Evolutionary conservation across 768 basidiomycete genomes (phyloP).

Genomic region (Phylloporus scabripes): DNA sequence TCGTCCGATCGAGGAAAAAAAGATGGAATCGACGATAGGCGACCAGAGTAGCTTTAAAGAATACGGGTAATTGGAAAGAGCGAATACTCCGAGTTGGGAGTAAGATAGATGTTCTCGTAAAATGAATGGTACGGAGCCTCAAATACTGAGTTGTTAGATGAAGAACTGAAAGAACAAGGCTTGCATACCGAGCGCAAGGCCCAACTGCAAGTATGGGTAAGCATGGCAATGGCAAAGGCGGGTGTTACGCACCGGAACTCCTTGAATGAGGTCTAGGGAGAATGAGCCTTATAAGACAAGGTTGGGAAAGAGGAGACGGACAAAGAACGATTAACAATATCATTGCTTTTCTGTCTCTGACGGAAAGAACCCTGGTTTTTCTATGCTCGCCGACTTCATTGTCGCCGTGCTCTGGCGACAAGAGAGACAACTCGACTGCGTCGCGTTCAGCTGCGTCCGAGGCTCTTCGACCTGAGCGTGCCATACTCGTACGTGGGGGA

Average conservation of each 20-base stretch:
- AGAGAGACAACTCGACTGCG: conserved; percentile 56
- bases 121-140: conserved; percentile 95
- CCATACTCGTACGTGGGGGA: conserved; percentile 45
- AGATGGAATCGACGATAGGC: conserved; percentile 92
- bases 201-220: conserved; percentile 45
- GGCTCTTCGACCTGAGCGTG: conserved; percentile 29
- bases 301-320: conserved; percentile 39
- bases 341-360: conserved; percentile 81
- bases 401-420: conserved; percentile 50
- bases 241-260: conserved; percentile 68
- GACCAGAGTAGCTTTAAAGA: conserved; percentile 97
- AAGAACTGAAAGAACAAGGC: not conserved
- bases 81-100: conserved; percentile 92
- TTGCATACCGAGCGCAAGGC: conserved; percentile 76
- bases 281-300: conserved; percentile 13
- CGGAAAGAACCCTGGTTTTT: conserved; percentile 49
- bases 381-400: conserved; percentile 29
- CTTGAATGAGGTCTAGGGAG: conserved; percentile 68
- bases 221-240: conserved; percentile 6
- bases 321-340: conserved; percentile 81
- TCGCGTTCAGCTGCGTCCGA: conserved; percentile 36
- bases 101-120: conserved; percentile 94
- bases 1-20: conserved; percentile 76
- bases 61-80: conserved; percentile 90
- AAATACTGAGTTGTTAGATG: conserved; percentile 5